These are phyloP conservation scores for Suillus brevipes DNA, from an alignment of 768 basidiomycete genomes.

Conservation along the genomic window DNA sequence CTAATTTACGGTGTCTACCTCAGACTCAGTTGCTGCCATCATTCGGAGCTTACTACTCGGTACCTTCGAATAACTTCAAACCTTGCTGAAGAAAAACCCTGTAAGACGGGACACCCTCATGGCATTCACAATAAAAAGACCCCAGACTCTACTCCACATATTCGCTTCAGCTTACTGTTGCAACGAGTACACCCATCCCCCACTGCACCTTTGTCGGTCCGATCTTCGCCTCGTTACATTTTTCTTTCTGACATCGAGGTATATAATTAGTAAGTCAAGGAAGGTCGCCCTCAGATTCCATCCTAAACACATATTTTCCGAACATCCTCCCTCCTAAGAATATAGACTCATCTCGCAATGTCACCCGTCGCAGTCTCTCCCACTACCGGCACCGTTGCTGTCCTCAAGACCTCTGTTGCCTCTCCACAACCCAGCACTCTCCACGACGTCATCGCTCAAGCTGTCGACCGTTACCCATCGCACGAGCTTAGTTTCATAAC, in stretches of 20 bases:
- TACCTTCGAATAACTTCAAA: no score
- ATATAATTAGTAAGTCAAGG: conserved; percentile 20
- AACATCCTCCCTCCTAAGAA: not conserved
- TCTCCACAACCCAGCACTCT: conserved; percentile 18
- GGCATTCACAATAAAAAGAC: no score
- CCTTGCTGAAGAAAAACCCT: no score
- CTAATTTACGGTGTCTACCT: not conserved
- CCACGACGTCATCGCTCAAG: conserved; percentile 24
- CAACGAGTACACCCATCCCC: no score
- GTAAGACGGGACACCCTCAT: no score
- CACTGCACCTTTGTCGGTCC: no score
- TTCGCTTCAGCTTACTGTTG: no score
- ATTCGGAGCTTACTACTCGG: no score
- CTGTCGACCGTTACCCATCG: conserved; percentile 19
- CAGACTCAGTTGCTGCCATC: no score
- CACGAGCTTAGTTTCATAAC: conserved; percentile 30
- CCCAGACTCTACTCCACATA: no score
- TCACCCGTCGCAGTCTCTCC: conserved; percentile 17
- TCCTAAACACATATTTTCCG: not conserved
- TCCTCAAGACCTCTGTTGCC: conserved; percentile 9
- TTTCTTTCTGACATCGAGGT: conserved; percentile 3
- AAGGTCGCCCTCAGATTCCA: conserved; percentile 1
- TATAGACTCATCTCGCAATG: conserved; percentile 13
- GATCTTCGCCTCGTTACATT: no score
- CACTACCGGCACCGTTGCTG: conserved; percentile 9